Base-by-base conservation (phyloP, 768 basidiomycete genomes). In the Auricularia auricula-judae region DNA sequence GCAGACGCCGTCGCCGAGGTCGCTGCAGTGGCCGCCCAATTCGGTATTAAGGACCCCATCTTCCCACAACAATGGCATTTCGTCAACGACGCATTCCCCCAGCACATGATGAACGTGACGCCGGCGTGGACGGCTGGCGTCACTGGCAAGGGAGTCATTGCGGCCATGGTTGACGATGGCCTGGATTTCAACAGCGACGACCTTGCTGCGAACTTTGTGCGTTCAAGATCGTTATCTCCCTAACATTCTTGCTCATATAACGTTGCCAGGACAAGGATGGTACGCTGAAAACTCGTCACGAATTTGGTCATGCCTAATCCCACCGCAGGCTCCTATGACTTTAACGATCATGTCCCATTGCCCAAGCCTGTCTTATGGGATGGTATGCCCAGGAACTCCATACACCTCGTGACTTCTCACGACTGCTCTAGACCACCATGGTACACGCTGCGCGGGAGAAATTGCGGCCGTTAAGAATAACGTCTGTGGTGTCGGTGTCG, bases 391-490 rank as follows among this genome's bases (percentile, higher is more conserved):
- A 10, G 5, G 47, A 8, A 5, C 4, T 21, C 47, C 1, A 5
- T 18, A 21, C 47, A 18, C 18, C 47, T 18, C 47, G 4, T 4
- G 10, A 8, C 5, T 51, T 10, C 47, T 51, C 47, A 51, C 47
- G 47, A 16, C 47, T 5, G 16, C 21, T 18, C 10, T 18, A 51
- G 47, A 99, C 69, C 91, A 92, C 69, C 97, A 99, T 72, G 97
- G 97, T 11, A 99, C 97, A 0, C 89, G 97, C 2, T 99, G 97
- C 73, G 96, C 96, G 1, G 97, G 97, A 35, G 96, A 99, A 75
- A 85, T 99, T 61, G 94, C 91, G 23, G 97, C 97, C 1, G 86
- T 81, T 14, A 91, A 90, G 72, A 99, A 99, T 76, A 85, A 88
- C 63, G 90, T 89, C 2, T 99, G 97, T 71, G 97, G 97, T 36